Base-by-base conservation (phyloP, 192 early-diverging fungal species). In the Coemansia sp. region DNA sequence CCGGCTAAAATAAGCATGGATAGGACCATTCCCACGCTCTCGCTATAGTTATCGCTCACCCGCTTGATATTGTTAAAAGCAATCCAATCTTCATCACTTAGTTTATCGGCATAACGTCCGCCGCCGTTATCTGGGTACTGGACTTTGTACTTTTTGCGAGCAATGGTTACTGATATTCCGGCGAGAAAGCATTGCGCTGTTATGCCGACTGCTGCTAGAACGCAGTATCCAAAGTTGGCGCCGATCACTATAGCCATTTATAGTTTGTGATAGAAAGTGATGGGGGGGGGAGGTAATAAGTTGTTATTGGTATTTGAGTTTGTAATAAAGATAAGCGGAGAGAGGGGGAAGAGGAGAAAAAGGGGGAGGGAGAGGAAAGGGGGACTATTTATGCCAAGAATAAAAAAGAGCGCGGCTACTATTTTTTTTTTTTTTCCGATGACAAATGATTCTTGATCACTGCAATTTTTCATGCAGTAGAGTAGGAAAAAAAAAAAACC, bases 31-130 rank as follows among this genome's bases (percentile, higher is more conserved):
- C 71, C 66, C 7, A 83, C 27, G 27, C 74, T 64, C 68, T 86
- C 84, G 27, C 43, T 51, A 67, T 86, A 86, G 60, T 86, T 80
- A 25, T 77, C 74, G 77, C 77, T 83, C 3, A 69, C 71, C 9
- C 84, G 76, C 70, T 85, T 78, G 63, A 79, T 60, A 49, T 74
- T 79, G 76, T 85, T 85, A 60, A 85, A 85, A 1, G 25, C 57
- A 3, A 68, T 27, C 84, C 84, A 85, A 42, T 85, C 79, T 41
- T 76, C 71, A 27, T 85, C 84, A 22, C 36, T 69, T 31, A 85
- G 71, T 60, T 85, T 85, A 63, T 67, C 75, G 7, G 84, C 31
- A 19, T 59, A 77, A 10, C 79, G 73, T 2, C 84, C 84, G 24
- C 66, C 56, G 45, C 84, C 84, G 65, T 71, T 82, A 41, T 85